A percentile compares a stretch with the other conserved stretches of the same genome.
These are phyloP conservation scores for Raphanus raphanistrum DNA, from an alignment of 345 rosid species.

Conservation along the genomic window DNA sequence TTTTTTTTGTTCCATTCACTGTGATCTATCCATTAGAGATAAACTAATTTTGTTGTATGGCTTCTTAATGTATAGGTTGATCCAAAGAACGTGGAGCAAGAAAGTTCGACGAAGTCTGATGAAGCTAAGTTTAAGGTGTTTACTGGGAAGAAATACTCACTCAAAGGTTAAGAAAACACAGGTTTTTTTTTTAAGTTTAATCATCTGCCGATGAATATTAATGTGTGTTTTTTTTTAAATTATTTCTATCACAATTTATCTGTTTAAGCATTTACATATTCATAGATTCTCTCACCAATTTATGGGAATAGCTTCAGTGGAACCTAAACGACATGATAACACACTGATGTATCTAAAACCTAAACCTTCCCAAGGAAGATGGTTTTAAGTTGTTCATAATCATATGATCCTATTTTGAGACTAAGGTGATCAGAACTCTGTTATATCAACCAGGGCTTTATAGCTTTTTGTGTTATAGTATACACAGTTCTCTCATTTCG, in stretches of 20 bases:
- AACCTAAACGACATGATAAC: background rate
- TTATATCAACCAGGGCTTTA: background rate
- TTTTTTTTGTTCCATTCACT: background rate
- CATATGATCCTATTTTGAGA: background rate
- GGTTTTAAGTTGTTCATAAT: background rate
- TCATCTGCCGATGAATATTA: constrained; percentile 2
- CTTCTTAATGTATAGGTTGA: constrained; percentile 36
- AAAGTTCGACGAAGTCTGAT: constrained; percentile 34
- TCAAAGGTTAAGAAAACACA: constrained; percentile 39
- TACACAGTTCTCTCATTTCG: background rate
- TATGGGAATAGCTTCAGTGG: background rate
- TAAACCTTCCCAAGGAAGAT: background rate
- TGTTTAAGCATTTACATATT: constrained; percentile 6
- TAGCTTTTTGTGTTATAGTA: background rate
- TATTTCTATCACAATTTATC: background rate
- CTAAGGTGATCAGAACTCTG: background rate
- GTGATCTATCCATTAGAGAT: background rate
- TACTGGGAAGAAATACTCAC: constrained; percentile 64
- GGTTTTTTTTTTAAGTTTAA: background rate
- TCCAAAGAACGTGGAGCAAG: constrained; percentile 38
- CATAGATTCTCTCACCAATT: background rate
- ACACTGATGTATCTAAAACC: background rate
- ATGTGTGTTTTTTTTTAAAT: background rate
- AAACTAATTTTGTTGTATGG: background rate
- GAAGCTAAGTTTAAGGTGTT: constrained; percentile 60